These are phyloP conservation scores for Glycine soja DNA, from an alignment of 306 rosid genomes.

Conservation along the genomic window DNA sequence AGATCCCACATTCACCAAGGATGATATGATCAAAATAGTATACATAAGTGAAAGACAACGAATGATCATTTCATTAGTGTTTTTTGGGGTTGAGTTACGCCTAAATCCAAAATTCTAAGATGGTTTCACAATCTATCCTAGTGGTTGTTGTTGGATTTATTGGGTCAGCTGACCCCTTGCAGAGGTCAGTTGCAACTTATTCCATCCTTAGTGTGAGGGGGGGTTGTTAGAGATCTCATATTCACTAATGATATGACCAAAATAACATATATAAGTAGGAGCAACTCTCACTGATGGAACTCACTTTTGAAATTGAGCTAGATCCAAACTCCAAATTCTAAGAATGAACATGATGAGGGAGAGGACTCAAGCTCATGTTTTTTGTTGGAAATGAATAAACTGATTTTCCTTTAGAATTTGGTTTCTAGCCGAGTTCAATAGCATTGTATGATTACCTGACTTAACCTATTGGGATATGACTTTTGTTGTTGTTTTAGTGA, in stretches of 20 bases:
- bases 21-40: background rate
- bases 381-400: background rate
- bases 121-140: background rate
- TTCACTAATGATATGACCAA: background rate
- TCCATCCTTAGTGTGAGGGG: background rate
- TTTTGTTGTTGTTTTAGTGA: background rate
- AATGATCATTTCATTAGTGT: background rate
- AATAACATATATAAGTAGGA: background rate
- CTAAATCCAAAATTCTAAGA: background rate
- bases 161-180: background rate
- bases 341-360: background rate
- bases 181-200: background rate
- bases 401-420: background rate
- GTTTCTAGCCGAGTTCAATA: background rate
- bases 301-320: background rate
- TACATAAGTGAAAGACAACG: background rate
- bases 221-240: background rate
- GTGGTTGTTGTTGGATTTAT: no score
- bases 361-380: background rate
- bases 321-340: background rate
- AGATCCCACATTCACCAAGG: background rate
- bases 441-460: background rate
- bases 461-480: background rate
- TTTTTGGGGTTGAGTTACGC: background rate
- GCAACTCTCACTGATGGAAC: fast-evolving